These are phyloP conservation scores for Uronychia setigera DNA, from an alignment of 73 alveolate genomes.

Conservation along the genomic window DNA sequence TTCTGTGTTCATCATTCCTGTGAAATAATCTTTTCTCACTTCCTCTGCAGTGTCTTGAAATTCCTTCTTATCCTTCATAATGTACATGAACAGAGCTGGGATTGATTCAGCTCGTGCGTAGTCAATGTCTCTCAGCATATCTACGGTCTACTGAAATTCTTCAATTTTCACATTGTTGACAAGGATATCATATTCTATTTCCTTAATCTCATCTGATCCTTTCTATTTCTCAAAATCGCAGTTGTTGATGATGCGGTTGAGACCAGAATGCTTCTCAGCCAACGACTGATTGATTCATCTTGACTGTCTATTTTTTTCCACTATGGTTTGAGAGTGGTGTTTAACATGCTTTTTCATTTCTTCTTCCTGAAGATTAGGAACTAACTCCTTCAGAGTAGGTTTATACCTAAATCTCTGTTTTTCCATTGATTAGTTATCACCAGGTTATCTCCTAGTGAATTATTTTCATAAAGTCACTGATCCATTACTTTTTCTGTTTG, in stretches of 20 bases:
- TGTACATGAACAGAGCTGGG: background rate
- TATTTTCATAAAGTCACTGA: no score
- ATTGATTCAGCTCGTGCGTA: background rate
- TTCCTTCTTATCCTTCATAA: background rate
- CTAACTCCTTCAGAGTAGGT: no score
- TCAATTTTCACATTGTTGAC: background rate
- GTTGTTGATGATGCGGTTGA: background rate
- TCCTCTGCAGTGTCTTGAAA: slow-evolving; percentile 12
- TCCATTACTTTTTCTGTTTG: no score
- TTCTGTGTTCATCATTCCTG: slow-evolving; percentile 50
- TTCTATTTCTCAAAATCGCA: background rate
- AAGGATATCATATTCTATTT: background rate
- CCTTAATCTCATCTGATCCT: background rate
- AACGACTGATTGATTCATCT: background rate
- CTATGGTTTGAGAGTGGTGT: background rate
- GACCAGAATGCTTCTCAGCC: no score
- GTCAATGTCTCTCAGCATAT: background rate
- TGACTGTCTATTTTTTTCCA: background rate
- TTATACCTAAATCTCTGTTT: no score
- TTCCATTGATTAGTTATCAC: no score
- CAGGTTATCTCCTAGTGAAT: no score
- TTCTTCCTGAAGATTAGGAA: no score
- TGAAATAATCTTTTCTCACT: slow-evolving; percentile 12
- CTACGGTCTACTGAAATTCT: background rate
- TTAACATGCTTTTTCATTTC: slow-evolving; percentile 5